phyloP scores from a whole-genome alignment of 176 grass and related monocot genomes.

The Phragmites australis region DNA sequence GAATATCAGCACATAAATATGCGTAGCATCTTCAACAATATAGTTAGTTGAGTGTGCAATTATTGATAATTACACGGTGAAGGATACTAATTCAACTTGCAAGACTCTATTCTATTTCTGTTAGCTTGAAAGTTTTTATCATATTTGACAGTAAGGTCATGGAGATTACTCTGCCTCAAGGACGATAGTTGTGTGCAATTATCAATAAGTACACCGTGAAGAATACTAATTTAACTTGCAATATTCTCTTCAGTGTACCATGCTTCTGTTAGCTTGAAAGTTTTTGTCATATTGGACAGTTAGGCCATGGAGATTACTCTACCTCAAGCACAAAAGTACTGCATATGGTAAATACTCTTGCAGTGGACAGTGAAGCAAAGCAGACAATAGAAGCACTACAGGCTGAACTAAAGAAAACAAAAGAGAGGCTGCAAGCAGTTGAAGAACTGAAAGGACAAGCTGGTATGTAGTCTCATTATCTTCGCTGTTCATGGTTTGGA shows the following conservation, averaged over 20 bases:
- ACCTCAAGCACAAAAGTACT: slow-evolving; percentile 89
- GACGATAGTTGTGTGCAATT: slow-evolving; percentile 64
- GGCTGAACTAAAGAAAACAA: slow-evolving; percentile 91
- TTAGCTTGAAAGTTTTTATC: slow-evolving; percentile 31
- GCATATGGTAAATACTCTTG: slow-evolving; percentile 94
- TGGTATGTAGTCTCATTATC: slow-evolving; percentile 50
- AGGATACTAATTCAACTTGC: slow-evolving; percentile 10
- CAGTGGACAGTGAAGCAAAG: slow-evolving; percentile 90
- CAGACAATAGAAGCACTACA: slow-evolving; percentile 94
- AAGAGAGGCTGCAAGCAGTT: slow-evolving; percentile 77
- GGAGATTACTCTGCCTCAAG: slow-evolving; percentile 88
- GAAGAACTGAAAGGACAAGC: slow-evolving; percentile 96
- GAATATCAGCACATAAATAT: background rate
- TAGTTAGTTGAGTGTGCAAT: background rate
- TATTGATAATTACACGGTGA: background rate
- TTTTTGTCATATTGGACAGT: slow-evolving; percentile 55
- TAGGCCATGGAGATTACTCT: slow-evolving; percentile 96
- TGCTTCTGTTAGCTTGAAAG: slow-evolving; percentile 22
- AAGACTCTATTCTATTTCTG: slow-evolving; percentile 7
- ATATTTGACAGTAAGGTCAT: slow-evolving; percentile 79
- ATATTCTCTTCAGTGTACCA: slow-evolving; percentile 5
- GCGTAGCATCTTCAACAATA: slow-evolving; percentile 10
- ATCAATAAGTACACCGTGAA: background rate
- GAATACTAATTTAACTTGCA: slow-evolving; percentile 18
- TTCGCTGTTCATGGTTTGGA: slow-evolving; percentile 17